These are phyloP conservation scores for Lactarius indigo DNA, from an alignment of 768 basidiomycete genomes.

Conservation along the genomic window DNA sequence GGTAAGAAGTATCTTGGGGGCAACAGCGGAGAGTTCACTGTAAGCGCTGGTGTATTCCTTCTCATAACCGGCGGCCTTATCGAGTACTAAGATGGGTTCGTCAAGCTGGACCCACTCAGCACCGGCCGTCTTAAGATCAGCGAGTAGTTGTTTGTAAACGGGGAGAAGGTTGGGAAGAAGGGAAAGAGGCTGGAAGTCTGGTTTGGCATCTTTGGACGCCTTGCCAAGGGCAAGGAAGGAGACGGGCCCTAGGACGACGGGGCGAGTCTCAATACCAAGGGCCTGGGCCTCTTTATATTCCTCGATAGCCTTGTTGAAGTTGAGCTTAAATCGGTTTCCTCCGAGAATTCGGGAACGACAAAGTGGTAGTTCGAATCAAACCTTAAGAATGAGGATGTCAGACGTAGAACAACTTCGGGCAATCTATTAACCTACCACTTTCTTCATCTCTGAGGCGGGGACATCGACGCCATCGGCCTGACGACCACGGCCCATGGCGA, in stretches of 20 bases:
- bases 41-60: conserved; percentile 80
- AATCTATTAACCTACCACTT: conserved; percentile 71
- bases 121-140: conserved; percentile 89
- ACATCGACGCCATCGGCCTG: conserved; percentile 94
- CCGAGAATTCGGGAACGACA: conserved; percentile 95
- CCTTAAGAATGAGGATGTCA: conserved; percentile 42
- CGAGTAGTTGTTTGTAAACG: conserved; percentile 85
- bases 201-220: conserved; percentile 75
- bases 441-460: conserved; percentile 98
- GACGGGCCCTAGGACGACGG: conserved; percentile 92
- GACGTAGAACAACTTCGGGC: not conserved
- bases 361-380: conserved; percentile 99
- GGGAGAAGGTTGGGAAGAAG: conserved; percentile 87
- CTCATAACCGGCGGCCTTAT: conserved; percentile 71
- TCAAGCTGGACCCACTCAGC: conserved; percentile 95
- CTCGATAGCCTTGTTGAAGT: conserved; percentile 91
- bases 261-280: conserved; percentile 85
- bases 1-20: conserved; percentile 90
- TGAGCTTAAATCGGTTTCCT: conserved; percentile 86
- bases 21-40: conserved; percentile 70
- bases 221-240: conserved; percentile 95
- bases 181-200: conserved; percentile 87
- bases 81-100: conserved; percentile 94
- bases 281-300: conserved; percentile 95
- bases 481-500: conserved; percentile 98